Evolutionary conservation across 2,329 filamentous ascomycete species (phyloP).

Genomic region (Pseudogymnoascus destructans): DNA sequence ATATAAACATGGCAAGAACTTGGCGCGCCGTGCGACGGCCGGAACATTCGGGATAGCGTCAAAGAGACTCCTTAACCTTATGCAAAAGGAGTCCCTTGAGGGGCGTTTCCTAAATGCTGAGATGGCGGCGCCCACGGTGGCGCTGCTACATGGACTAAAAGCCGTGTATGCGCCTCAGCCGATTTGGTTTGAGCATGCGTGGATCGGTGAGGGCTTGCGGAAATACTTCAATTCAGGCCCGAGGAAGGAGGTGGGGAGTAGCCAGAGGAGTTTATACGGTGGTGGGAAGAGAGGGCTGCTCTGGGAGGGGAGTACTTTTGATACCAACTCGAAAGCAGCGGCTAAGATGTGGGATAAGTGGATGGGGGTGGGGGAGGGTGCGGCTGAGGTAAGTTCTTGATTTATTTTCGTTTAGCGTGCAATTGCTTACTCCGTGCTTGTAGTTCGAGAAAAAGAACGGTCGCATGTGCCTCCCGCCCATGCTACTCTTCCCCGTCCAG

Average conservation of each 20-base stretch:
- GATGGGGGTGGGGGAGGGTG: constrained; percentile 45
- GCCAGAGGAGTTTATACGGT: constrained; percentile 41
- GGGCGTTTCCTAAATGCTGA: constrained; percentile 69
- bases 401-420: too few species aligned
- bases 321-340: constrained; percentile 44
- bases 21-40: constrained; percentile 60
- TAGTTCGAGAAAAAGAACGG: constrained; percentile 44
- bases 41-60: constrained; percentile 65
- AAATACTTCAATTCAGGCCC: constrained; percentile 48
- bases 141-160: constrained; percentile 66
- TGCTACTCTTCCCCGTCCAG: constrained; percentile 48
- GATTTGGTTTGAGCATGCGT: constrained; percentile 65
- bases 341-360: constrained; percentile 49
- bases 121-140: constrained; percentile 63
- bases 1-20: constrained; percentile 40
- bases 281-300: constrained; percentile 45
- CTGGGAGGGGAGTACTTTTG: constrained; percentile 45
- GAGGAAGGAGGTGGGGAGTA: constrained; percentile 39
- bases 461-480: constrained; percentile 43
- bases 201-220: constrained; percentile 41
- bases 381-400: constrained; percentile 25
- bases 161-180: constrained; percentile 67
- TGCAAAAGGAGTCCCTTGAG: constrained; percentile 63
- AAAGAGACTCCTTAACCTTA: constrained; percentile 56
- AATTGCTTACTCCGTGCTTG: neutral